Percentiles rank a stretch among this genome's conserved stretches.
phyloP scores from a whole-genome alignment of 257 asterid genomes.

The Pogostemon cablin region DNA sequence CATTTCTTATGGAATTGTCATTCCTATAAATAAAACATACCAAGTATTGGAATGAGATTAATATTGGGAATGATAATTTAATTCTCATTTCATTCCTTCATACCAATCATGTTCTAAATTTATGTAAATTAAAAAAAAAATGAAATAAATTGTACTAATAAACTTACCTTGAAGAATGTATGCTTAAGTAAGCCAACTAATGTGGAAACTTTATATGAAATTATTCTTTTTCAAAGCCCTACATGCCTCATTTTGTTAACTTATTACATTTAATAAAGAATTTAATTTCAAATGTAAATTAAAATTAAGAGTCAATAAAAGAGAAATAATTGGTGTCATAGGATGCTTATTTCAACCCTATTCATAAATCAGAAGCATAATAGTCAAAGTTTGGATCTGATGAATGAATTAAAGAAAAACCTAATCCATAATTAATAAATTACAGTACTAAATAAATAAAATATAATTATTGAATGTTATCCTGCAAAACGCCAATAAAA shows the following conservation, averaged over 20 bases:
- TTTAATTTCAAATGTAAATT: neutral
- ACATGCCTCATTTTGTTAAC: slow-evolving; percentile 5
- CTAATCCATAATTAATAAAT: slow-evolving; percentile 18
- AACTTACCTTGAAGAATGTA: neutral
- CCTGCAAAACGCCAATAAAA: slow-evolving; percentile 27
- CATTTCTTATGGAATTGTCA: too few species aligned
- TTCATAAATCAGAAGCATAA: slow-evolving; percentile 20
- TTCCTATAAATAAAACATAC: too few species aligned
- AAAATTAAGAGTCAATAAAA: neutral
- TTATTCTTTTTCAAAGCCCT: neutral
- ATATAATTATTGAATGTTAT: neutral
- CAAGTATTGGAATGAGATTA: too few species aligned
- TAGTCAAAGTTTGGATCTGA: slow-evolving; percentile 1
- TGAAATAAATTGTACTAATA: too few species aligned
- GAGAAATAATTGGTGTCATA: neutral
- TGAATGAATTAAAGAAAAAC: neutral
- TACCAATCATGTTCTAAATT: too few species aligned
- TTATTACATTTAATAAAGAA: neutral
- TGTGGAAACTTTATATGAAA: neutral
- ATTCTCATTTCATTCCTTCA: too few species aligned
- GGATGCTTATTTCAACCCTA: slow-evolving; percentile 23
- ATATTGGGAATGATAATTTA: too few species aligned
- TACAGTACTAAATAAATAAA: neutral
- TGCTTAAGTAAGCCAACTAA: neutral
- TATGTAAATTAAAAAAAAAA: too few species aligned